Percentiles rank a stretch among this genome's conserved stretches.
phyloP scores from a whole-genome alignment of 805 yeast genomes.

The Lipomyces yamadae region DNA sequence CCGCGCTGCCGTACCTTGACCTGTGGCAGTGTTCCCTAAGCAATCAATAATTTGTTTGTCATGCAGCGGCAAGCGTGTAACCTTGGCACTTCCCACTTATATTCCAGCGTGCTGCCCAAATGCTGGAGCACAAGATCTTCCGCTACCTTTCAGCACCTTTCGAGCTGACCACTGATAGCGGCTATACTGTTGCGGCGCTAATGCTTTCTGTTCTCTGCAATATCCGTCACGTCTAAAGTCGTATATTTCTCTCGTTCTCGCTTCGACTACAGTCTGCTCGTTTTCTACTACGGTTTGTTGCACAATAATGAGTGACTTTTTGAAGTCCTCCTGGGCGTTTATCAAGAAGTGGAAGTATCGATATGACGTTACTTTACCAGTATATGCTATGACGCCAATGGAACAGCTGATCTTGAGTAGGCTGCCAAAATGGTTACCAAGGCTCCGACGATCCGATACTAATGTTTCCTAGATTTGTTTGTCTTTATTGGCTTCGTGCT shows the following conservation, averaged over 20 bases:
- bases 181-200: not conserved
- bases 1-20: too few relatives aligned
- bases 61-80: too few relatives aligned
- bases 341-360: conserved; percentile 9
- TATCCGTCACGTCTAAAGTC: not conserved
- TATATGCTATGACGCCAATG: conserved; percentile 15
- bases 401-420: conserved; percentile 15
- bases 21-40: too few relatives aligned
- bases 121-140: too few relatives aligned
- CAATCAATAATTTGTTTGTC: too few relatives aligned
- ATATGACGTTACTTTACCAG: conserved; percentile 17
- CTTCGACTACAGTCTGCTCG: not conserved
- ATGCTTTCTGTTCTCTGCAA: not conserved
- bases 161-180: too few relatives aligned
- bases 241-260: not conserved
- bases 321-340: not conserved
- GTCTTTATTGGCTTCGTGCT: conserved; percentile 6
- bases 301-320: not conserved
- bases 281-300: not conserved
- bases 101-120: too few relatives aligned
- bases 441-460: not conserved
- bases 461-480: conserved; percentile 10
- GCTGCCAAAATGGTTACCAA: not conserved
- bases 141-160: too few relatives aligned
- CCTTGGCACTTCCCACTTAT: too few relatives aligned